Base-by-base conservation (phyloP, 1,284 basidiomycete genomes). In the Lignosus rhinocerotis region DNA sequence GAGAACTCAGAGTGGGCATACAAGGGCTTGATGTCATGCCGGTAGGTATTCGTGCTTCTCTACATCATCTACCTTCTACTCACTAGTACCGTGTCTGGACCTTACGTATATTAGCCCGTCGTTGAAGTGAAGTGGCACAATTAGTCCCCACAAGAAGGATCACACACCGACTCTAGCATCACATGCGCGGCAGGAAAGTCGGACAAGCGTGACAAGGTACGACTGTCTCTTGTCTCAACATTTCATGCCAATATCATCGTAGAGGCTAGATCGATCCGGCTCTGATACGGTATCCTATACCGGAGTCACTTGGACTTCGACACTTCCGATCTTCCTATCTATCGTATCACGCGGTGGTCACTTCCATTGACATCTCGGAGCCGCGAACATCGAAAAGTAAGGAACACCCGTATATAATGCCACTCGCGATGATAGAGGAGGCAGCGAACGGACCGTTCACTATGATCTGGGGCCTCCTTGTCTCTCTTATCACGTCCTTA, bases 271-370 rank as follows among this genome's bases (percentile, higher is more conserved):
- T 25, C 4, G 25, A 16, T 32, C 47, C 49, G 33, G 49, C 42
- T 51, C 32, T 58, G 63, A 64, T 64, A 59, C 57, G 55, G 46
- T 56, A 52, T 46, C 57, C 51, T 61, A 54, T 42, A 59, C 19
- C 50, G 59, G 54, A 61, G 59, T 58, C 55, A 60, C 55, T 60
- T 56, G 58, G 12, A 33, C 58, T n/a, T 14, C 14, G 32, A 33
- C 12, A 21, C 46, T 47, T 53, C 45, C 39, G n/a, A 10, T 6
- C 19, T 57, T 61, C 48, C 11, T 30, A 21, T 51, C 36, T 59
- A 64, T 61, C 63, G 30, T 50, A 52, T 64, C 63, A 64, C 63
- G 63, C 55, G 63, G 47, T 45, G 17, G 32, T 36, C 10, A 17
- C 52, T 46, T 33, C 41, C 53, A 55, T 32, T 48, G 32, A 51